phyloP scores from a whole-genome alignment of 768 basidiomycete genomes.

The Pulveroboletus sp. region DNA sequence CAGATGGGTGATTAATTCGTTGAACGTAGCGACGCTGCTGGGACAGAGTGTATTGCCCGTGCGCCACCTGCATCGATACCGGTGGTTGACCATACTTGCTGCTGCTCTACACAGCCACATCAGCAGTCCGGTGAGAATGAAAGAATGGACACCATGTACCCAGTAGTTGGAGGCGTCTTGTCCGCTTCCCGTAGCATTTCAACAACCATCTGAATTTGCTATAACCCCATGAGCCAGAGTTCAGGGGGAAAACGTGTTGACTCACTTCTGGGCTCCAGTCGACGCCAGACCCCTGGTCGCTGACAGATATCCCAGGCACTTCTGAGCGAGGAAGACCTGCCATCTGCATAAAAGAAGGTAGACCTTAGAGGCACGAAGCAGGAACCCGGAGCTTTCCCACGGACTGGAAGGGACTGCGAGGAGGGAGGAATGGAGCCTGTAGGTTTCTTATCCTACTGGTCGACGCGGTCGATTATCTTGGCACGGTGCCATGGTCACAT shows the following conservation, averaged over 20 bases:
- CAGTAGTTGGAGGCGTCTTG: not conserved
- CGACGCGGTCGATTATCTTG: no score
- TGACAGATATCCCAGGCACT: no score
- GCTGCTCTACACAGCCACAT: not conserved
- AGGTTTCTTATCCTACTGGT: no score
- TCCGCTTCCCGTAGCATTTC: no score
- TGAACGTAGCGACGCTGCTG: not conserved
- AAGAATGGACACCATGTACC: not conserved
- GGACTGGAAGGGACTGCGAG: not conserved
- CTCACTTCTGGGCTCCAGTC: constrained; percentile 7
- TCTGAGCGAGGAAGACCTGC: no score
- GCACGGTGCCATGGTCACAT: no score
- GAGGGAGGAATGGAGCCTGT: not conserved
- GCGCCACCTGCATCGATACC: constrained; percentile 4
- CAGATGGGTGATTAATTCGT: constrained; percentile 4
- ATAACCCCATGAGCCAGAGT: not conserved
- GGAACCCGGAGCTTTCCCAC: not conserved
- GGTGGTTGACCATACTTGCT: not conserved
- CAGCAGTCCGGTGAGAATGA: not conserved
- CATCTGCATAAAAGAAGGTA: not conserved
- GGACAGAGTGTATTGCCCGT: not conserved
- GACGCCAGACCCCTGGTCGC: not conserved
- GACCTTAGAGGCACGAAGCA: no score
- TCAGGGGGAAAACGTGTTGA: not conserved
- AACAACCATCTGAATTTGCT: not conserved